Evolutionary conservation across 129 eudicot species (phyloP), one percentile per base, ranked within the genome.

Genomic region (Silybum marianum): DNA sequence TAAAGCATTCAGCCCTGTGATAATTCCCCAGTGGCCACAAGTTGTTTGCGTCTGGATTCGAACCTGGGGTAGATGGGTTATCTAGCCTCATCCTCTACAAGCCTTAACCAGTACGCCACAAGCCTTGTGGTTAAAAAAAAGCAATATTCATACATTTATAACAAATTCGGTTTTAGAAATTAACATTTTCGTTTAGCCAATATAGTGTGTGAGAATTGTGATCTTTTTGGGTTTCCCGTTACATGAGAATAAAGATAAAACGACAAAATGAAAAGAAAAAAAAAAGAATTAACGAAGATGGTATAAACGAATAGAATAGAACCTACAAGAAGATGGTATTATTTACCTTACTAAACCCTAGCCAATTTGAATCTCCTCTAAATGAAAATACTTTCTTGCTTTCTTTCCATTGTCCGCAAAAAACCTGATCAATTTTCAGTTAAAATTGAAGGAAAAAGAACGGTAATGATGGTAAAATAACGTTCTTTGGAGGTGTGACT

Each of bases 351-450:
- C 89, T 87, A 84, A 93, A 93, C 69, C 98, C 98, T 26, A 91
- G 97, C 98, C 98, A 93, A 81, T 91, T 93, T 51, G 97, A 93
- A 81, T 93, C 98, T 65, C 98, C 98, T 91, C 92, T 87, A 80
- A 86, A 93, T 26, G 98, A 93, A 87, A 91, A 91, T 60, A 81
- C 80, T 78, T 90, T 91, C 79, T 73, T 83, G 74, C 84, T 77
- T 76, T 87, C 85, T 32, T 69, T 84, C 98, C 98, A 93, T 18
- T 80, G 78, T 78, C 92, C 94, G 28, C 90, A 90, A 39, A 90
- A 70, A 60, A 90, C 95, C 98, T 93, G 8, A 42, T 19, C 0
- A 28, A 42, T 5, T 69, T 68, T 81, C 3, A 24, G 74, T 24
- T 60, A 2, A 4, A 62, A 7, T 8, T 3, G 21, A 19, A 18